Conservation (phyloP, 2,329 filamentous ascomycete genomes). For the Microsporum ferrugineum region DNA sequence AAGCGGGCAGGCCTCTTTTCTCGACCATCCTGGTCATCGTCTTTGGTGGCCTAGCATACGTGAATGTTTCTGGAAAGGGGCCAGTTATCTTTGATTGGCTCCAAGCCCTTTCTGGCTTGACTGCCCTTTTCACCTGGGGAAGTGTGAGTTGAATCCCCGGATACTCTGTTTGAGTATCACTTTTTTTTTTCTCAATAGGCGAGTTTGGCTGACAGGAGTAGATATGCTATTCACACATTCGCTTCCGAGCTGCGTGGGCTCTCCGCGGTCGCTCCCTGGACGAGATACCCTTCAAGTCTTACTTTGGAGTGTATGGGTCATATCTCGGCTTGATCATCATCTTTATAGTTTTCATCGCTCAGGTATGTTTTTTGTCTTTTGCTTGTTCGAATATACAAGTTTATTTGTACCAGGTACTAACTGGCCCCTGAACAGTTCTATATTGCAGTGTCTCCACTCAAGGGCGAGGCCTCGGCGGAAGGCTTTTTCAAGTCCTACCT, state of each 20-base stretch:
- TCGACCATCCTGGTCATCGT: constrained; percentile 31
- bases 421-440: constrained; percentile 16
- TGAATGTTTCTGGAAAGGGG: constrained; percentile 35
- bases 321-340: constrained; percentile 49
- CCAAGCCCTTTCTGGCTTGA: constrained; percentile 51
- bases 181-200: background rate
- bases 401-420: background rate
- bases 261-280: constrained; percentile 47
- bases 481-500: constrained; percentile 25
- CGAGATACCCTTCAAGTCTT: constrained; percentile 51
- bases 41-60: constrained; percentile 33
- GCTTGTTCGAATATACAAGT: background rate
- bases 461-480: constrained; percentile 12
- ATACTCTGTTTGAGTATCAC: background rate
- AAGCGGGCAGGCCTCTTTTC: constrained; percentile 45
- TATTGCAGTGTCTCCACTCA: constrained; percentile 20
- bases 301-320: constrained; percentile 49
- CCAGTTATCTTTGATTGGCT: constrained; percentile 52
- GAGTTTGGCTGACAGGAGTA: background rate
- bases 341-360: constrained; percentile 41
- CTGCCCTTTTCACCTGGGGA: constrained; percentile 57
- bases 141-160: constrained; percentile 23
- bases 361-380: constrained; percentile 19
- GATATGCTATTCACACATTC: constrained; percentile 56
- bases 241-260: constrained; percentile 52